phyloP scores from a whole-genome alignment of 2,329 filamentous ascomycete species.

The Fusarium sp. region DNA sequence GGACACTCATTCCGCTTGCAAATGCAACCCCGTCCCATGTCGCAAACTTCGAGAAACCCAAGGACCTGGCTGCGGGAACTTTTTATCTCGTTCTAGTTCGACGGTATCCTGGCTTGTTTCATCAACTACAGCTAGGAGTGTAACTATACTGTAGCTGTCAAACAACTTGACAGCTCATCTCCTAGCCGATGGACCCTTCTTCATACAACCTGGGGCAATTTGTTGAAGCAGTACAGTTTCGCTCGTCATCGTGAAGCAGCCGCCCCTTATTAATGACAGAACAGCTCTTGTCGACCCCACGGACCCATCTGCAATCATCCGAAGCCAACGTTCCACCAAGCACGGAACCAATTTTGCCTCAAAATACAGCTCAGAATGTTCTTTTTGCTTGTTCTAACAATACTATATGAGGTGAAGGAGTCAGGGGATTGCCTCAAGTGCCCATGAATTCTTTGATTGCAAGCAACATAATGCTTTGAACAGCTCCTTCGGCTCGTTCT shows the following conservation, averaged over 20 bases:
- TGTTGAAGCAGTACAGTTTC: neutral
- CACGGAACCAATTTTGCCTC: conserved; percentile 42
- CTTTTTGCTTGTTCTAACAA: neutral
- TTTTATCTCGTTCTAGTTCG: conserved; percentile 14
- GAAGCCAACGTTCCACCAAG: conserved; percentile 39
- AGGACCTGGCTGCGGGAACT: conserved; percentile 45
- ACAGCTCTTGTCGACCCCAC: conserved; percentile 25
- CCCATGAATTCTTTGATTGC: neutral
- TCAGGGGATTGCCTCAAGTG: no score
- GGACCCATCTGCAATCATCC: conserved; percentile 41
- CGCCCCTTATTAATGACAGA: conserved; percentile 22
- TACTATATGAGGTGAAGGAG: no score
- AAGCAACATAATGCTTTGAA: neutral
- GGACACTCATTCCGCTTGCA: conserved; percentile 36
- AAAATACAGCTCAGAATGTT: conserved; percentile 17
- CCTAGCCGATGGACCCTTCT: neutral
- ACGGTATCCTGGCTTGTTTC: conserved; percentile 22
- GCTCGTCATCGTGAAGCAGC: neutral
- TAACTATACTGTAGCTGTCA: neutral
- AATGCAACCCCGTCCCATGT: conserved; percentile 19
- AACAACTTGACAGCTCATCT: neutral
- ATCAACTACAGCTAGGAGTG: neutral
- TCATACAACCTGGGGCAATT: neutral
- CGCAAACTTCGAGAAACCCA: conserved; percentile 34
- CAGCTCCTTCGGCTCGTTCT: neutral